phyloP scores from a whole-genome alignment of 78 protist genomes.

The Dictyostelium firmibasis region DNA sequence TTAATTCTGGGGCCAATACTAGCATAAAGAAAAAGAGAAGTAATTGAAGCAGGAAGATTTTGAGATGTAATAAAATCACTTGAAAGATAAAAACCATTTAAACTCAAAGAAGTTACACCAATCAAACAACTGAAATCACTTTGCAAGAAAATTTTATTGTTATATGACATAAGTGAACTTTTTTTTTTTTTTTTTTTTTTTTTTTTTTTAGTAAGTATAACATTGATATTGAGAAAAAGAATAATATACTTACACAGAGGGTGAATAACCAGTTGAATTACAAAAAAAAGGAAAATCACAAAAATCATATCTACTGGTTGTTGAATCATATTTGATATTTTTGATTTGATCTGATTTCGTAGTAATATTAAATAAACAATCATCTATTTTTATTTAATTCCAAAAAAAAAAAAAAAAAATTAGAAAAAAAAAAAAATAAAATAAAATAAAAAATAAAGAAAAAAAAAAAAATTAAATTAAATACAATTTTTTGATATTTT shows the following conservation, averaged over 20 bases:
- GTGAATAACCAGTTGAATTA: not conserved
- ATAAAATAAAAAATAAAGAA: no score
- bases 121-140: not conserved
- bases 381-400: not conserved
- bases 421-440: no score
- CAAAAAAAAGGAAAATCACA: not conserved
- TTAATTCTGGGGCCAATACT: not conserved
- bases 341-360: not conserved
- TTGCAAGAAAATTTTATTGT: not conserved
- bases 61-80: not conserved
- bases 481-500: no score
- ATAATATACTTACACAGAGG: not conserved
- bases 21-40: not conserved
- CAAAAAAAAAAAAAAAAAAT: no score
- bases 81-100: not conserved
- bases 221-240: no score
- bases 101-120: not conserved
- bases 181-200: no score
- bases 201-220: no score
- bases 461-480: no score
- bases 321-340: not conserved
- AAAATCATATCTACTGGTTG: not conserved
- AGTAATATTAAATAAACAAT: not conserved
- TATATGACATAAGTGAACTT: not conserved
- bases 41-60: not conserved